phyloP scores from a whole-genome alignment of 2,329 filamentous ascomycete species.

The Ceratocystis albifundus region DNA sequence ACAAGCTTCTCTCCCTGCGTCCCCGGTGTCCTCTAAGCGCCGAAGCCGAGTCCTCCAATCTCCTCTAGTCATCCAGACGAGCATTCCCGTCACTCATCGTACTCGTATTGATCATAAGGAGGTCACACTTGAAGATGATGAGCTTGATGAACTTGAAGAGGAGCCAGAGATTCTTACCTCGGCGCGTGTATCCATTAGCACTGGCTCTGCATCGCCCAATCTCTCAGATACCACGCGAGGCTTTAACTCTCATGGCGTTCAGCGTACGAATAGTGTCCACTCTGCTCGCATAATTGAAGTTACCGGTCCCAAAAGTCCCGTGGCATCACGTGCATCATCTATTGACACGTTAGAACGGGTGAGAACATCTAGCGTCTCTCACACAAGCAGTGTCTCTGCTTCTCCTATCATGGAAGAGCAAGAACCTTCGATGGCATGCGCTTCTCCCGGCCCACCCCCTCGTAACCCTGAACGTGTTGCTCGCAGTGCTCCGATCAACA shows the following conservation, averaged over 20 bases:
- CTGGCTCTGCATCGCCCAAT: slow-evolving; percentile 39
- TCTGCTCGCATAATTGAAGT: slow-evolving; percentile 51
- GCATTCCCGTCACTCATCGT: slow-evolving; percentile 11
- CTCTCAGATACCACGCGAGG: slow-evolving; percentile 37
- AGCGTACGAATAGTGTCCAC: slow-evolving; percentile 39
- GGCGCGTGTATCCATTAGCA: slow-evolving; percentile 42
- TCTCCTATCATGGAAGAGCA: slow-evolving; percentile 36
- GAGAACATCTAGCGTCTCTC: slow-evolving; percentile 34
- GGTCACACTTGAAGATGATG: slow-evolving; percentile 28
- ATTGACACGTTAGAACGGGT: slow-evolving; percentile 36
- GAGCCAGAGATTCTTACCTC: slow-evolving; percentile 48
- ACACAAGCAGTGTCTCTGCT: slow-evolving; percentile 25
- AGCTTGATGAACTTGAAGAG: slow-evolving; percentile 32
- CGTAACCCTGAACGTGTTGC: slow-evolving; percentile 16
- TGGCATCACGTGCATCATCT: slow-evolving; percentile 39
- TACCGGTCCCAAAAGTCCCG: slow-evolving; percentile 40
- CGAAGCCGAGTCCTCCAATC: slow-evolving; percentile 20
- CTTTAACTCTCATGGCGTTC: slow-evolving; percentile 30
- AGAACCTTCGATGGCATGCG: slow-evolving; percentile 29
- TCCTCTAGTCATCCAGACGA: slow-evolving; percentile 21
- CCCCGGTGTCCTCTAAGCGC: slow-evolving; percentile 10
- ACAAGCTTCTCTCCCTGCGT: neutral
- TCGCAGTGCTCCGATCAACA: neutral
- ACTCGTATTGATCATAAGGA: slow-evolving; percentile 17
- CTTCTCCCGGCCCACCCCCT: slow-evolving; percentile 12